phyloP scores from a whole-genome alignment of 768 basidiomycete species.

The Mrakia frigida region DNA sequence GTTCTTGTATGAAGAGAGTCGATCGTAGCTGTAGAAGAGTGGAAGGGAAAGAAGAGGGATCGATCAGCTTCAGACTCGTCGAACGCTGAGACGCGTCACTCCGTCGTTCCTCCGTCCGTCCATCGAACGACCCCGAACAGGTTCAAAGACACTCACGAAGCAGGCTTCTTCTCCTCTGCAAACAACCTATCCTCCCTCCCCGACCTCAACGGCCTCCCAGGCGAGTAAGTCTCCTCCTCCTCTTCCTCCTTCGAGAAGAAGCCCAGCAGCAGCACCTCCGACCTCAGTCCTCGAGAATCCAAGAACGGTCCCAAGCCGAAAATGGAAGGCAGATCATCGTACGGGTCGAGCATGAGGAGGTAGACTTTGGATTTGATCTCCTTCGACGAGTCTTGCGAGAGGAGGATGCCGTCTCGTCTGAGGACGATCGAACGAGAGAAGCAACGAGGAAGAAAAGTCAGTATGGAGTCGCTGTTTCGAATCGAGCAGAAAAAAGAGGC shows the following conservation, averaged over 20 bases:
- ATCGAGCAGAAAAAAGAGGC: no score
- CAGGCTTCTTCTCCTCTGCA: no score
- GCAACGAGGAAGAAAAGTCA: neutral
- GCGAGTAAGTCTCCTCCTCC: neutral
- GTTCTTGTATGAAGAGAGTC: no score
- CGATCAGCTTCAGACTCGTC: neutral
- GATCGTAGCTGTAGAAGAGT: no score
- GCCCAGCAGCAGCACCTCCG: neutral
- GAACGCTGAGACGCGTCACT: no score
- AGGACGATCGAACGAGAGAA: neutral
- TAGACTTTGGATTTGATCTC: neutral
- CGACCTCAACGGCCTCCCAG: no score
- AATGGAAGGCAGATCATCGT: neutral
- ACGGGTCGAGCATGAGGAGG: neutral
- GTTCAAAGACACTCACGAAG: no score
- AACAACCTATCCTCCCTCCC: no score
- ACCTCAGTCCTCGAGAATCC: neutral
- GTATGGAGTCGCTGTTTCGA: neutral
- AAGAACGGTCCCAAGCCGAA: neutral
- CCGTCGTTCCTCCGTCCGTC: no score
- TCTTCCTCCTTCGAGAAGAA: neutral
- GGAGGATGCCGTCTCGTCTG: neutral
- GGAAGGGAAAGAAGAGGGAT: neutral
- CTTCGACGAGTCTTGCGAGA: neutral
- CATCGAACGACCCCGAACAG: no score